A percentile compares a stretch with the other conserved stretches of the same genome.
phyloP scores from a whole-genome alignment of 2,329 filamentous ascomycete species.

The Aspergillus sp. region DNA sequence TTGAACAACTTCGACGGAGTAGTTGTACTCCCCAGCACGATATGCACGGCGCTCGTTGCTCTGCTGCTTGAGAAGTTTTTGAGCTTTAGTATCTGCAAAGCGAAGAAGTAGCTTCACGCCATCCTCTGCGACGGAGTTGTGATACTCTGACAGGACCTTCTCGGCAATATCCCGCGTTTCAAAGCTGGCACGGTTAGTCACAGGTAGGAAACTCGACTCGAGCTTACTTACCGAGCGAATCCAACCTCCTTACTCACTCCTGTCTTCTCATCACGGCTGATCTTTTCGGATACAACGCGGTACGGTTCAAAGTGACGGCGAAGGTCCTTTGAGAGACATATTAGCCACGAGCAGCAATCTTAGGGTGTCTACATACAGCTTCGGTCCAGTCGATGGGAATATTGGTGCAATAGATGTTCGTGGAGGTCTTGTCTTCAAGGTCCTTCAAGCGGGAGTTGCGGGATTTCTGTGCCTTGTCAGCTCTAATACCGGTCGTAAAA shows the following conservation, averaged over 20 bases:
- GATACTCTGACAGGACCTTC: conserved; percentile 82
- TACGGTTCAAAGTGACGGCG: conserved; percentile 62
- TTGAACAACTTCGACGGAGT: conserved; percentile 53
- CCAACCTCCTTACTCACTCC: conserved; percentile 96
- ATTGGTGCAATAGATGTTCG: conserved; percentile 98
- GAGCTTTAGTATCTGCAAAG: conserved; percentile 93
- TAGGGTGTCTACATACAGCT: conserved; percentile 62
- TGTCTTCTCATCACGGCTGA: conserved; percentile 81
- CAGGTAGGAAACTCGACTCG: neutral
- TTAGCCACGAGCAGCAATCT: conserved; percentile 21
- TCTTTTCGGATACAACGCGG: conserved; percentile 87
- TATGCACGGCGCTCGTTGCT: conserved; percentile 95
- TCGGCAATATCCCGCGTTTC: conserved; percentile 88
- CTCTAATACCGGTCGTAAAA: neutral
- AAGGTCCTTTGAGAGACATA: conserved; percentile 63
- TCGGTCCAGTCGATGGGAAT: conserved; percentile 91
- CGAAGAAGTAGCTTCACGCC: conserved; percentile 88
- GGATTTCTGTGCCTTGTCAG: conserved; percentile 71
- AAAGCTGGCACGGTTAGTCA: conserved; percentile 64
- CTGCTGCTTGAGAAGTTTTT: conserved; percentile 95
- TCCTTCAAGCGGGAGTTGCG: conserved; percentile 98
- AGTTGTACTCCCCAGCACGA: conserved; percentile 92
- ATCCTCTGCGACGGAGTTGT: conserved; percentile 79
- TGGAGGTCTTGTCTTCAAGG: conserved; percentile 84
- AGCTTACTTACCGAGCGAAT: conserved; percentile 76